Evolutionary conservation across 495 filamentous ascomycete genomes (phyloP).

Genomic region (Penicillium coffeae): DNA sequence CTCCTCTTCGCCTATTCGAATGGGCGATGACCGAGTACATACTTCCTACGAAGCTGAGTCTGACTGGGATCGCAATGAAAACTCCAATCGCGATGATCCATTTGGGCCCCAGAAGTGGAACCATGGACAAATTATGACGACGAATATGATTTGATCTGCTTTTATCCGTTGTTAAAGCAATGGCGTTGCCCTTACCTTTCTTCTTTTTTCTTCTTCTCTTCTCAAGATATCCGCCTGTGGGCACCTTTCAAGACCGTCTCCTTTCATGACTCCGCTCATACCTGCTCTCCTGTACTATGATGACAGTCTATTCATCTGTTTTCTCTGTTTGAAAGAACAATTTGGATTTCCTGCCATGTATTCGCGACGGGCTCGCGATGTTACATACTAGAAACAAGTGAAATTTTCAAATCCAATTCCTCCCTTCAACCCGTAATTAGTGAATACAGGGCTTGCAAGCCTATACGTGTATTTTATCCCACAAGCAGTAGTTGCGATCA

Average conservation of each 20-base stretch:
- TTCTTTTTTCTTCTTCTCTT: not conserved
- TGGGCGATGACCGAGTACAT: slow-evolving; percentile 10
- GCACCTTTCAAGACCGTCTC: not conserved
- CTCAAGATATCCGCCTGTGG: not conserved
- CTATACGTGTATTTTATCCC: too few species aligned
- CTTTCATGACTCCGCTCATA: not conserved
- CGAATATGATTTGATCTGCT: slow-evolving; percentile 23
- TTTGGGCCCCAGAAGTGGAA: slow-evolving; percentile 22
- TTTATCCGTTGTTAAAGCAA: too few species aligned
- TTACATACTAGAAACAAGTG: not conserved
- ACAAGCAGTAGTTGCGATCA: too few species aligned
- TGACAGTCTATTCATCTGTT: not conserved
- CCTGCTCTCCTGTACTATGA: not conserved
- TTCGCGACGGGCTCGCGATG: slow-evolving; percentile 6
- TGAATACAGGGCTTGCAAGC: not conserved
- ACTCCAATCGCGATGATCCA: slow-evolving; percentile 15
- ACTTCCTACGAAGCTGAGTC: slow-evolving; percentile 13
- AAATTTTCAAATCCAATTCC: not conserved
- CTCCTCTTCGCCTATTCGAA: slow-evolving; percentile 7
- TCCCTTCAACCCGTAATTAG: not conserved
- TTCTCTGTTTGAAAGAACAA: not conserved
- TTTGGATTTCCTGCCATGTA: not conserved
- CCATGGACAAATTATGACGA: slow-evolving; percentile 12
- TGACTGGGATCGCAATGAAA: slow-evolving; percentile 16
- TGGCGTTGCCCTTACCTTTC: not conserved